A percentile compares a stretch with the other conserved stretches of the same genome.
phyloP scores from a whole-genome alignment of 164 flowering plant species.

The Echeveria elegans region DNA sequence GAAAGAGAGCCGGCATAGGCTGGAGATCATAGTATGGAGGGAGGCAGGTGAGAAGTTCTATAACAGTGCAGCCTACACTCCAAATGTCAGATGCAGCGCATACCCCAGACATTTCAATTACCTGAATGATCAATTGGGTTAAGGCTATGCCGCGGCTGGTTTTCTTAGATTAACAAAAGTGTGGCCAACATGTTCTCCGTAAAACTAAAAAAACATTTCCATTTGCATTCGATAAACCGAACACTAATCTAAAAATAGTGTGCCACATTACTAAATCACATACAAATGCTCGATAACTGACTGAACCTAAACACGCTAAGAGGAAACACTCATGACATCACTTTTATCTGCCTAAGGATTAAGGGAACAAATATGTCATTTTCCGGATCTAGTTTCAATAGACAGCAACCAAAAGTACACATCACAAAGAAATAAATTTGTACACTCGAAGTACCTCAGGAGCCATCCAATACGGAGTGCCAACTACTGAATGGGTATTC shows the following conservation, averaged over 20 bases:
- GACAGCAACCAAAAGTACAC: not conserved
- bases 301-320: not conserved
- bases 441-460: slow-evolving; percentile 66
- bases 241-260: not conserved
- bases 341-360: not conserved
- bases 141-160: not conserved
- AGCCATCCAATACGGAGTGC: slow-evolving; percentile 99
- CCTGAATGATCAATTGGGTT: slow-evolving; percentile 32
- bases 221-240: not conserved
- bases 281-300: not conserved
- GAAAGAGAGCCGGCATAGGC: slow-evolving; percentile 98
- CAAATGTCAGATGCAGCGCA: slow-evolving; percentile 99
- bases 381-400: not conserved
- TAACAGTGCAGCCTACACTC: slow-evolving; percentile 99
- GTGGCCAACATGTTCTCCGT: not conserved
- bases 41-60: slow-evolving; percentile 96
- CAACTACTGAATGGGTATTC: slow-evolving; percentile 96
- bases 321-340: not conserved
- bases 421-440: not conserved
- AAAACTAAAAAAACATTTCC: not conserved
- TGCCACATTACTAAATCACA: not conserved
- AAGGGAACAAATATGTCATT: not conserved
- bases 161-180: not conserved
- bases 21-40: slow-evolving; percentile 99
- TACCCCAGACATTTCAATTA: slow-evolving; percentile 99